Percentiles rank a stretch among this genome's conserved stretches.
Conservation (phyloP, 169 alveolate genomes). For the Plasmodium sp. region DNA sequence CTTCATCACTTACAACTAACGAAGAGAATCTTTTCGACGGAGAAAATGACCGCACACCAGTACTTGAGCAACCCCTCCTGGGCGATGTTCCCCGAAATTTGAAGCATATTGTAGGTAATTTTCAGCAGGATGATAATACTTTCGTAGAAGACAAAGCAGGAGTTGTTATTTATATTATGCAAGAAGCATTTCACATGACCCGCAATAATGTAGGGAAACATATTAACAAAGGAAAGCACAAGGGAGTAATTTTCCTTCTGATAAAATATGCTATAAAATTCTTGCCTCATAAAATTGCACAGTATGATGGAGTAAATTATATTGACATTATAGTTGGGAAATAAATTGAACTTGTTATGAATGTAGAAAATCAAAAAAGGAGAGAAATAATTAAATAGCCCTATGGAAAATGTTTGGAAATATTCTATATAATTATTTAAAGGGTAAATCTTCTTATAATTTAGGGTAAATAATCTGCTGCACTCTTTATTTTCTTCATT, state of each 20-base stretch:
- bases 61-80: constrained; percentile 12
- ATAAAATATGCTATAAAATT: constrained; percentile 42
- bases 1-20: constrained; percentile 27
- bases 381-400: constrained; percentile 37
- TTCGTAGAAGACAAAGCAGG: constrained; percentile 65
- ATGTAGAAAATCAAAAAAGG: constrained; percentile 58
- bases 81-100: neutral
- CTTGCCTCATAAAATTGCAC: constrained; percentile 69
- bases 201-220: constrained; percentile 72
- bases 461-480: constrained; percentile 68
- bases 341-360: constrained; percentile 61
- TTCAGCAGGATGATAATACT: constrained; percentile 60
- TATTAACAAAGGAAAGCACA: constrained; percentile 55
- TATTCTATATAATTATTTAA: constrained; percentile 69
- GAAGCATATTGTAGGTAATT: constrained; percentile 33
- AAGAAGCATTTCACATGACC: constrained; percentile 62
- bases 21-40: constrained; percentile 43
- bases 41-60: constrained; percentile 57
- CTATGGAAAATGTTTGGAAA: constrained; percentile 54
- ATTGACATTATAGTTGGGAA: constrained; percentile 55
- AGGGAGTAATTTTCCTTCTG: constrained; percentile 14
- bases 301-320: constrained; percentile 28
- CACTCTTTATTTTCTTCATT: constrained; percentile 55
- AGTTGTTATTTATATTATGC: constrained; percentile 47
- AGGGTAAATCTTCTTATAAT: constrained; percentile 64